These are phyloP conservation scores for Fusarium cyanostomum DNA, from an alignment of 2,329 filamentous ascomycete species.

Conservation along the genomic window DNA sequence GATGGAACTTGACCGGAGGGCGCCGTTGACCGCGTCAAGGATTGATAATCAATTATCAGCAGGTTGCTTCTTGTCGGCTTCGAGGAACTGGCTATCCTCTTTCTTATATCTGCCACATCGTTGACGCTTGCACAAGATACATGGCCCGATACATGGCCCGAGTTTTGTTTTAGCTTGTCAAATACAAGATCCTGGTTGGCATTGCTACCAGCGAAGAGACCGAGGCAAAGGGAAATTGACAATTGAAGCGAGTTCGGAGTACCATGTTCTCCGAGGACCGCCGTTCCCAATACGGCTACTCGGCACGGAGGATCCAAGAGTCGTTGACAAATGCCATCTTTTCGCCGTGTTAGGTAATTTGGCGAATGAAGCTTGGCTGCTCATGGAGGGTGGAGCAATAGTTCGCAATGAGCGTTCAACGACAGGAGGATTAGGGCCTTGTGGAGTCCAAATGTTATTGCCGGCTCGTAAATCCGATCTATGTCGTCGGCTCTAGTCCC, in stretches of 20 bases:
- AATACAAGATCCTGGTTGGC: background rate
- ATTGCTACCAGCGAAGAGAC: background rate
- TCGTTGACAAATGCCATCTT: slow-evolving; percentile 17
- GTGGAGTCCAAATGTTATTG: slow-evolving; percentile 38
- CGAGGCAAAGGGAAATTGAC: background rate
- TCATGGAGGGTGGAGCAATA: slow-evolving; percentile 32
- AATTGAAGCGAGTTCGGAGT: background rate
- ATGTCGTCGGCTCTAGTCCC: too few species aligned
- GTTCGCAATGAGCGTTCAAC: slow-evolving; percentile 32
- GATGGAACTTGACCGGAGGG: slow-evolving; percentile 25
- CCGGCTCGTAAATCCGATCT: slow-evolving; percentile 36
- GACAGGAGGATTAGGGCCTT: slow-evolving; percentile 12
- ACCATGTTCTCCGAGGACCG: too few species aligned
- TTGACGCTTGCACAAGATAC: background rate
- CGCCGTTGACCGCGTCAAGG: slow-evolving; percentile 28
- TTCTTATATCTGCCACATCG: background rate
- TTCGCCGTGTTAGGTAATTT: slow-evolving; percentile 10
- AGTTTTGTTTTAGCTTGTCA: background rate
- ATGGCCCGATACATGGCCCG: background rate
- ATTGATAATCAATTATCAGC: slow-evolving; percentile 30
- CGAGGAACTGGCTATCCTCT: background rate
- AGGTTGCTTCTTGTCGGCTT: background rate
- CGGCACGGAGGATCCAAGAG: slow-evolving; percentile 13
- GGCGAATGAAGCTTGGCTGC: slow-evolving; percentile 18
- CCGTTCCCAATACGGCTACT: slow-evolving; percentile 17